Conservation (phyloP, 2,329 filamentous ascomycete genomes). For the Parastagonospora avenae region DNA sequence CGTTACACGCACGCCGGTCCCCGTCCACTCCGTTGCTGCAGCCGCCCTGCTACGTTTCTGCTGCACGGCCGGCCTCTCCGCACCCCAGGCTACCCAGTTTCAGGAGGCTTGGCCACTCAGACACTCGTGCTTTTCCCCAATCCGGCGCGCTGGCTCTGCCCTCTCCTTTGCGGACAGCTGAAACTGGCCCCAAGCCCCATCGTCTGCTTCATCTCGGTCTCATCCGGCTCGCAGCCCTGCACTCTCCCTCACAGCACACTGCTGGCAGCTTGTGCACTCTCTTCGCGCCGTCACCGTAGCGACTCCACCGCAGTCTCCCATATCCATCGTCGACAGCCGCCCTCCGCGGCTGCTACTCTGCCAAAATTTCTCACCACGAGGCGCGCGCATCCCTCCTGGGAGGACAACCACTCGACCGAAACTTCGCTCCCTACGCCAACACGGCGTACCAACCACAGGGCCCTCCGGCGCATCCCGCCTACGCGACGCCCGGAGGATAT, state of each 20-base stretch:
- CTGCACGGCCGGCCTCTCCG: conserved; percentile 24
- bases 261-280: conserved; percentile 13
- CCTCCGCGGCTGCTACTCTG: conserved; percentile 41
- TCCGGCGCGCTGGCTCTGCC: conserved; percentile 26
- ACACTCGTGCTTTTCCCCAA: conserved; percentile 16
- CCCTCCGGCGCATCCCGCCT: conserved; percentile 39
- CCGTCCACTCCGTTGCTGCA: background rate
- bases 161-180: conserved; percentile 5
- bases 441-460: conserved; percentile 47
- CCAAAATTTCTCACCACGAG: conserved; percentile 63
- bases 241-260: conserved; percentile 15
- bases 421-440: conserved; percentile 52
- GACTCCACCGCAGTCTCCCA: conserved; percentile 13
- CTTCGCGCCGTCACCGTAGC: conserved; percentile 15
- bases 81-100: conserved; percentile 31
- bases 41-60: background rate
- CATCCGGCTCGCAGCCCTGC: conserved; percentile 33
- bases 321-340: conserved; percentile 40
- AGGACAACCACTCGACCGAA: conserved; percentile 59
- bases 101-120: conserved; percentile 23
- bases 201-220: conserved; percentile 37
- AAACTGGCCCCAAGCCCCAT: conserved; percentile 7
- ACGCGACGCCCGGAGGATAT: conserved; percentile 57
- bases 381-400: conserved; percentile 64
- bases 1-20: background rate